phyloP scores from a whole-genome alignment of 2,329 filamentous ascomycete genomes.

The Neofusicoccum cordaticola region DNA sequence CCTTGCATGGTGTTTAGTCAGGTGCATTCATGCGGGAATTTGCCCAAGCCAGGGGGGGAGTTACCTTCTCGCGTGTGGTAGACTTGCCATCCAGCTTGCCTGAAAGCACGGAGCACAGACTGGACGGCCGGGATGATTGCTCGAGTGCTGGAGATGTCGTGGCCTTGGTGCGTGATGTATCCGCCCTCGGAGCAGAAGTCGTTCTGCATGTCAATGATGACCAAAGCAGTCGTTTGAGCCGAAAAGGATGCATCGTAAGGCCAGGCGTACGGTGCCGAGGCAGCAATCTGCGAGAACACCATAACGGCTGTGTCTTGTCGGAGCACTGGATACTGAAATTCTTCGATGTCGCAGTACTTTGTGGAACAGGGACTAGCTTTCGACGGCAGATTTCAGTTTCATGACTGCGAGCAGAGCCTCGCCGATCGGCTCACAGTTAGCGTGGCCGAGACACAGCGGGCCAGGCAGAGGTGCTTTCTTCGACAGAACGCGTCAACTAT shows the following conservation, averaged over 20 bases:
- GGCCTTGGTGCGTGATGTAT: constrained; percentile 50
- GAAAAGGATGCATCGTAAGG: constrained; percentile 41
- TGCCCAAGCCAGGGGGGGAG: neutral
- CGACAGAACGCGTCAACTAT: too few relatives aligned
- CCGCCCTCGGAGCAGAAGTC: constrained; percentile 45
- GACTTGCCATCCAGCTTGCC: constrained; percentile 41
- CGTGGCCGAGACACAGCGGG: neutral
- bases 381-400: neutral
- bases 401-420: neutral
- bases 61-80: constrained; percentile 51
- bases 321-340: neutral
- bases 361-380: neutral
- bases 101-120: constrained; percentile 42
- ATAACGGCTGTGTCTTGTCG: neutral
- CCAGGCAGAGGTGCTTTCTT: too few relatives aligned
- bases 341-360: neutral
- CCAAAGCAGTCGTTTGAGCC: constrained; percentile 23
- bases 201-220: constrained; percentile 29
- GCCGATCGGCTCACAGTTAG: neutral
- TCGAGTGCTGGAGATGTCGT: constrained; percentile 39
- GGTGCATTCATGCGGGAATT: neutral
- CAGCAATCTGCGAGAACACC: constrained; percentile 22
- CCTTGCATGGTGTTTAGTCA: constrained; percentile 8
- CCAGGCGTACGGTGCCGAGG: constrained; percentile 38
- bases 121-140: constrained; percentile 45